phyloP scores from a whole-genome alignment of 1,284 basidiomycete species.

The Cutaneotrichosporon sp. region DNA sequence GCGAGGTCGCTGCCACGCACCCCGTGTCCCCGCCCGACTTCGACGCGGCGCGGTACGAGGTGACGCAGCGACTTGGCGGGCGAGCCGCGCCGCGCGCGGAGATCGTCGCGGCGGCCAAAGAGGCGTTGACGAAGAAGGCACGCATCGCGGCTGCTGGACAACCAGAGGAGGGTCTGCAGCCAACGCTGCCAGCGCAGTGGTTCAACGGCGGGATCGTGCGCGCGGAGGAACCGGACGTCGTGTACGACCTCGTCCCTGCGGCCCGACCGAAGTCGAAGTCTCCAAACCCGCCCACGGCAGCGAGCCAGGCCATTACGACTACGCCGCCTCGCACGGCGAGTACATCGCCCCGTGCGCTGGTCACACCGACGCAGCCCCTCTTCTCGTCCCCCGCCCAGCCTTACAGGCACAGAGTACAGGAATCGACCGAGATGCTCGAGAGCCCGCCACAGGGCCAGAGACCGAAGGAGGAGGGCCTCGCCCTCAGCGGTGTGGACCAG shows the following conservation, averaged over 20 bases:
- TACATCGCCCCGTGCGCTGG: background rate
- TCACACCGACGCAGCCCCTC: background rate
- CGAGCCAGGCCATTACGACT: background rate
- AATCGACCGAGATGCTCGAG: background rate
- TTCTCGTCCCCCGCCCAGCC: constrained; percentile 6
- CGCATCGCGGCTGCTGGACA: background rate
- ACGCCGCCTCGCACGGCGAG: background rate
- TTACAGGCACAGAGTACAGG: background rate
- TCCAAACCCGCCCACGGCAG: background rate
- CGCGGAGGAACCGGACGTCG: constrained; percentile 8
- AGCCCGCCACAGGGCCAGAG: background rate
- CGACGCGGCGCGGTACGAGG: constrained; percentile 4
- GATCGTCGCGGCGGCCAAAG: constrained; percentile 1
- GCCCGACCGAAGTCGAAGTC: background rate
- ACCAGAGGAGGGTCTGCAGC: background rate
- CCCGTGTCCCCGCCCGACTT: constrained; percentile 4
- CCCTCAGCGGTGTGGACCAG: background rate
- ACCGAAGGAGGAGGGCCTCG: background rate
- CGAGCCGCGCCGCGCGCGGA: background rate
- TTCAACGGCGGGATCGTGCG: background rate
- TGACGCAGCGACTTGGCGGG: constrained; percentile 1
- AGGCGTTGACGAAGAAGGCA: constrained; percentile 8
- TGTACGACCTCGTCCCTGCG: constrained; percentile 7
- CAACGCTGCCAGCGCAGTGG: background rate
- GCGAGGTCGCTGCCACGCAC: background rate